Evolutionary conservation across 129 eudicot genomes (phyloP), one percentile per base, ranked within the genome.

Genomic region (Deinandra increscens): DNA sequence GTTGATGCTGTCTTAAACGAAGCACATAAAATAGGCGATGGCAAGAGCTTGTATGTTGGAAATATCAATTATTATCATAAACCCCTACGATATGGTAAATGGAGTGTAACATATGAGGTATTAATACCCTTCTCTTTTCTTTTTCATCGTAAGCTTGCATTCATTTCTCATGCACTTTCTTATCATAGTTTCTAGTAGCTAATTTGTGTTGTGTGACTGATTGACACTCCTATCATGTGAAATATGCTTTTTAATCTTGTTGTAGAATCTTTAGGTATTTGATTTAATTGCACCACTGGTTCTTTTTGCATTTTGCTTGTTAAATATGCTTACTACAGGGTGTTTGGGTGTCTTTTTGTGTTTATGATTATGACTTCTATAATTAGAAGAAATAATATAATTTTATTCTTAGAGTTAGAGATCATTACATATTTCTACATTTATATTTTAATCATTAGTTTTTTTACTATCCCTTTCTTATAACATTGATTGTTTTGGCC

Each of bases 51-150:
- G 71, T 94, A 87, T 51, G 74, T 90, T 14, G 99, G 99, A 50
- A 89, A 89, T 65, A 83, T 89, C 70, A 89, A 89, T 72, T 94
- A 81, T 82, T 85, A 87, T 76, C 91, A 85, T 84, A 81, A 82
- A 77, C 97, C 99, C 38, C 79, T 79, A 8, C 90, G 95, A 64
- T 71, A 75, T 78, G 95, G 95, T 63, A 87, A 87, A 87, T 87
- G 95, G 95, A 85, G 90, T 13, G 95, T 87, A 3, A 89, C 94
- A 9, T 89, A 82, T 36, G 96, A 89, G 96, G 96, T 87, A 80
- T 20, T 14, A 7, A 1, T 42, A n/a, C 22, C 26, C 4, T 49
- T 67, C 12, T 22, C 15, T 68, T 29, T 41, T 42, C 41, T 34
- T 46, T 10, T 33, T 29, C 10, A 13, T 60, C 42, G 6, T 20